phyloP scores from a whole-genome alignment of 1,284 basidiomycete genomes.

The Erythrobasidium hasegawianum region DNA sequence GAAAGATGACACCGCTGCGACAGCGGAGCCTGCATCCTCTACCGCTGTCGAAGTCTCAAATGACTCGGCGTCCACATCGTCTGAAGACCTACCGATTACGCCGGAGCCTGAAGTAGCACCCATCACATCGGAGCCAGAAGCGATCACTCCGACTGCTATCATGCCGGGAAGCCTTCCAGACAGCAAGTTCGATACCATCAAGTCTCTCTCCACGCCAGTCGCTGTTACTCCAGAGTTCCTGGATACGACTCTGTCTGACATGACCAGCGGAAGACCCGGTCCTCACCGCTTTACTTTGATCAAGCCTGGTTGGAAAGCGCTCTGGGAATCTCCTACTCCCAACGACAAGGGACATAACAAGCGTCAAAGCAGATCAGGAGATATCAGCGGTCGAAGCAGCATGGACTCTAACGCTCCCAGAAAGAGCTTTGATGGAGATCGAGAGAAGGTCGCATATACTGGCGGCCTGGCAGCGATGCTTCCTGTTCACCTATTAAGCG shows the following conservation, averaged over 20 bases:
- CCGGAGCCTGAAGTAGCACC: not conserved
- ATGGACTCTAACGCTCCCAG: constrained; percentile 37
- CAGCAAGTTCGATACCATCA: constrained; percentile 29
- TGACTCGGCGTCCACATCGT: not conserved
- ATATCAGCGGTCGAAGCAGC: not conserved
- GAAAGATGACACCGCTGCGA: not conserved
- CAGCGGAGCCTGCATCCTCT: not conserved
- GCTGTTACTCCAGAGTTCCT: not conserved
- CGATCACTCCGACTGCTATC: not conserved
- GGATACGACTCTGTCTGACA: not conserved
- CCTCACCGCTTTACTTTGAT: constrained; percentile 77
- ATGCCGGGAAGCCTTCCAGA: constrained; percentile 2
- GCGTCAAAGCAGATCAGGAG: not conserved
- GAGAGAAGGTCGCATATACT: not conserved
- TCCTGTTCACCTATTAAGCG: constrained; percentile 65
- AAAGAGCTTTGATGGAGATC: constrained; percentile 39
- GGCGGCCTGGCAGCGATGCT: constrained; percentile 54
- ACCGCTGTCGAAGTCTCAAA: not conserved
- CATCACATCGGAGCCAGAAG: not conserved
- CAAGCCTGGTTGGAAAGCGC: constrained; percentile 64
- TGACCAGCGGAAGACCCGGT: constrained; percentile 14
- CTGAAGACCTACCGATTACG: not conserved
- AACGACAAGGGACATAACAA: constrained; percentile 14
- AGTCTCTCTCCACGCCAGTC: constrained; percentile 18
- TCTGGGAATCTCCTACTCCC: constrained; percentile 37